These are phyloP conservation scores for Paraphaeosphaeria sporulosa DNA, from an alignment of 2,329 filamentous ascomycete species.

Conservation along the genomic window DNA sequence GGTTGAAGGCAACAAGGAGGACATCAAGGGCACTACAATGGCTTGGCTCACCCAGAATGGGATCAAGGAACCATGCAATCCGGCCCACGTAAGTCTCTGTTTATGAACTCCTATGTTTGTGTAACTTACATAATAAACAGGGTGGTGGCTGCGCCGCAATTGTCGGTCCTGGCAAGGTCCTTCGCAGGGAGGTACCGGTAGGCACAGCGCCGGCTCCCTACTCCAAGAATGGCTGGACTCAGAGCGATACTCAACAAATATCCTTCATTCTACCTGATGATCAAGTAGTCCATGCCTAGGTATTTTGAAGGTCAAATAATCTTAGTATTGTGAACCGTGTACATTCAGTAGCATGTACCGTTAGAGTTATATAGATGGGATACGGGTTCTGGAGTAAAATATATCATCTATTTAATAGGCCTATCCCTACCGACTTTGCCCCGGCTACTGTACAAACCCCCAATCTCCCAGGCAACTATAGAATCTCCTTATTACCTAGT, in stretches of 20 bases:
- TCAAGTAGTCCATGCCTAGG: not conserved
- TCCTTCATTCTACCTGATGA: not conserved
- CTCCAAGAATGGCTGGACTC: not conserved
- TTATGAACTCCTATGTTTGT: not conserved
- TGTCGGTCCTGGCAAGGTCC: slow-evolving; percentile 9
- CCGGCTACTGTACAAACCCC: too few relatives aligned
- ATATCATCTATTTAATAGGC: too few relatives aligned
- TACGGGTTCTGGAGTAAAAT: not conserved
- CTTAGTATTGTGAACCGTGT: not conserved
- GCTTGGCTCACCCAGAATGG: not conserved
- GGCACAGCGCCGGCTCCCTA: not conserved
- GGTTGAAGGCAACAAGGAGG: not conserved
- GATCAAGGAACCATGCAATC: not conserved
- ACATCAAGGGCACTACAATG: not conserved
- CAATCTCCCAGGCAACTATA: not conserved
- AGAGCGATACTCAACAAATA: not conserved
- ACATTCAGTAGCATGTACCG: slow-evolving; percentile 1
- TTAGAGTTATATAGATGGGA: not conserved
- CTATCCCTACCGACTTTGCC: too few relatives aligned
- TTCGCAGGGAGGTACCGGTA: not conserved
- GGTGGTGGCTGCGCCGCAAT: slow-evolving; percentile 2
- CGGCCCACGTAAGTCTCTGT: not conserved
- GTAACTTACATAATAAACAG: slow-evolving; percentile 1
- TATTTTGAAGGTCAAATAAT: not conserved
- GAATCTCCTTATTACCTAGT: not conserved